phyloP scores from a whole-genome alignment of 106 monocot species.

The Amphibolis antarctica region DNA sequence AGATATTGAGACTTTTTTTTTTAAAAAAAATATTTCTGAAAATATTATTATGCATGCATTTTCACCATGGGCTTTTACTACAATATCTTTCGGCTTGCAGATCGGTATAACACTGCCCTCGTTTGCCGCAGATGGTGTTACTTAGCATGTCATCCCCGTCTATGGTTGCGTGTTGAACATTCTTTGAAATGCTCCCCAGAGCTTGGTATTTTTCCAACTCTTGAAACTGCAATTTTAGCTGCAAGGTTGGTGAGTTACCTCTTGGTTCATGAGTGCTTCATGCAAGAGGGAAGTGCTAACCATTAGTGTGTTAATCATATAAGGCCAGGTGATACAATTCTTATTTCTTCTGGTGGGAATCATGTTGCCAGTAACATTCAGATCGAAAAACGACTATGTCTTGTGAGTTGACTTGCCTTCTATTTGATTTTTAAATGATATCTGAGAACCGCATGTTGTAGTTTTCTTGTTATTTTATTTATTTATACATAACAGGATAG shows the following conservation, averaged over 20 bases:
- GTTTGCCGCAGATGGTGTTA: slow-evolving; percentile 96
- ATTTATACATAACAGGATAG: too few relatives aligned
- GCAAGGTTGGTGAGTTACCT: slow-evolving; percentile 55
- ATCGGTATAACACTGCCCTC: slow-evolving; percentile 92
- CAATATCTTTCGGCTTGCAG: slow-evolving; percentile 52
- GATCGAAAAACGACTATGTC: slow-evolving; percentile 85
- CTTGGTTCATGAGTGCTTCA: not conserved
- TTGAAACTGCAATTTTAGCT: slow-evolving; percentile 70
- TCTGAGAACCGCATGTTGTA: not conserved
- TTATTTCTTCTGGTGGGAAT: slow-evolving; percentile 57
- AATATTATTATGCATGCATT: not conserved
- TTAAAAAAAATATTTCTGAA: too few relatives aligned
- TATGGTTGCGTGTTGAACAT: slow-evolving; percentile 85
- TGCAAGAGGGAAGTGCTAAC: not conserved
- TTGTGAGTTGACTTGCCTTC: slow-evolving; percentile 42
- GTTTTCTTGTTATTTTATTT: too few relatives aligned
- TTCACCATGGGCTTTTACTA: slow-evolving; percentile 26
- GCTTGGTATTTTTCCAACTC: slow-evolving; percentile 61
- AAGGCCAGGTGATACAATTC: slow-evolving; percentile 97
- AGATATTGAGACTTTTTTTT: too few relatives aligned
- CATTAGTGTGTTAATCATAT: slow-evolving; percentile 9
- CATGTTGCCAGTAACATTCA: slow-evolving; percentile 71
- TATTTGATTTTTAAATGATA: slow-evolving; percentile 1
- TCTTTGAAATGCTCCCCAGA: slow-evolving; percentile 35
- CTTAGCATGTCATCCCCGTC: slow-evolving; percentile 81